These are phyloP conservation scores for Globisporangium nodosum DNA, from an alignment of 352 stramenopile species.

Conservation along the genomic window DNA sequence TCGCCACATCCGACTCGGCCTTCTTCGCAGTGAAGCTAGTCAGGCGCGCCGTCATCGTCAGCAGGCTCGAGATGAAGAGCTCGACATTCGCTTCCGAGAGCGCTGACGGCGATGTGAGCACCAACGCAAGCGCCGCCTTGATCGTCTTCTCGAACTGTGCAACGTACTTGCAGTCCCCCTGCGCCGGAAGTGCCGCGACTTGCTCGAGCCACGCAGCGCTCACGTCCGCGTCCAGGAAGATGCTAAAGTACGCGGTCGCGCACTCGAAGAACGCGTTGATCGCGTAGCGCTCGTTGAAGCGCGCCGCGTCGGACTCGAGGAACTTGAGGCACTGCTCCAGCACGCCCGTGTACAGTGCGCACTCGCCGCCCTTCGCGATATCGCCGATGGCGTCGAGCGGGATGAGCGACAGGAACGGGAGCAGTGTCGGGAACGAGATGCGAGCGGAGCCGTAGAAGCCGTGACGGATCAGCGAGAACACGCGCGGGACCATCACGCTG, in stretches of 20 bases:
- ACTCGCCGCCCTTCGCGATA: constrained; percentile 22
- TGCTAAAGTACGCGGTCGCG: constrained; percentile 56
- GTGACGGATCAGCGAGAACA: constrained; percentile 71
- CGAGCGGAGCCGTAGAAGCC: constrained; percentile 72
- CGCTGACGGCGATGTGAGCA: constrained; percentile 26
- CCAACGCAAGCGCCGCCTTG: constrained; percentile 28
- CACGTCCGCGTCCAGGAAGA: constrained; percentile 42
- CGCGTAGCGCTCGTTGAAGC: constrained; percentile 44
- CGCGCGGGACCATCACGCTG: constrained; percentile 51
- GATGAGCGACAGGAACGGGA: constrained; percentile 73
- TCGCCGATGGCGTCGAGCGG: constrained; percentile 54
- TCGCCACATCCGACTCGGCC: constrained; percentile 5
- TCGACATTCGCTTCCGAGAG: constrained; percentile 30
- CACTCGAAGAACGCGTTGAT: constrained; percentile 73
- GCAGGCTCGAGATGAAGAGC: constrained; percentile 34
- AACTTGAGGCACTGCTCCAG: constrained; percentile 73
- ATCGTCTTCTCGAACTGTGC: constrained; percentile 63
- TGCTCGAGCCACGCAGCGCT: constrained; percentile 27
- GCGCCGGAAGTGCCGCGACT: constrained; percentile 4
- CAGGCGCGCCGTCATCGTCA: constrained; percentile 37
- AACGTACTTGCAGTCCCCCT: constrained; percentile 32
- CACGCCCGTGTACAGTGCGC: constrained; percentile 50
- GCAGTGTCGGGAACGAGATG: constrained; percentile 57
- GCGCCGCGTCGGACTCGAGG: constrained; percentile 42
- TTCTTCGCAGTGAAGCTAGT: constrained; percentile 24